Conservation (phyloP, 371 early-diverging fungal species). For the Parasitella parasitica region DNA sequence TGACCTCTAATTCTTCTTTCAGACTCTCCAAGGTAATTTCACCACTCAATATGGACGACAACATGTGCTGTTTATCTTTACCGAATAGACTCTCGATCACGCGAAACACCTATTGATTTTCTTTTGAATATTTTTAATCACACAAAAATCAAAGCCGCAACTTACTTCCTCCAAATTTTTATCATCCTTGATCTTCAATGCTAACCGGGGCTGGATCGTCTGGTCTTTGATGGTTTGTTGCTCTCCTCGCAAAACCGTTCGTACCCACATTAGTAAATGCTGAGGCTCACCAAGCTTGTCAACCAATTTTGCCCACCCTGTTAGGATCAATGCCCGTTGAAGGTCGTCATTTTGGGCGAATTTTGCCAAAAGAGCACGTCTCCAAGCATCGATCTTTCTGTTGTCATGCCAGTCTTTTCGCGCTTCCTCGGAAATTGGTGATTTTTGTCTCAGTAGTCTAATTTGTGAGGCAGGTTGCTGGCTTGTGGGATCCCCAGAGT, state of each 20-base stretch:
- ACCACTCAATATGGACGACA: slow-evolving; percentile 9
- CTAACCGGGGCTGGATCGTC: background rate
- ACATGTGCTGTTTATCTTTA: slow-evolving; percentile 21
- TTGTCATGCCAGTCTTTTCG: slow-evolving; percentile 16
- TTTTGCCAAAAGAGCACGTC: slow-evolving; percentile 30
- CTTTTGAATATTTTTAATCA: background rate
- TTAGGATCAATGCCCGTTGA: slow-evolving; percentile 26
- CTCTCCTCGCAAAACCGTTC: slow-evolving; percentile 27
- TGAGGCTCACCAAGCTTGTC: slow-evolving; percentile 10
- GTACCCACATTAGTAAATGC: slow-evolving; percentile 29
- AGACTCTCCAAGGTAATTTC: background rate
- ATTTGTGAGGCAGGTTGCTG: slow-evolving; percentile 13
- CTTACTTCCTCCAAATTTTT: slow-evolving; percentile 16
- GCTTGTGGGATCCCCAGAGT: slow-evolving; percentile 19
- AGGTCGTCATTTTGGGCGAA: slow-evolving; percentile 35
- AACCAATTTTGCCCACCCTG: slow-evolving; percentile 32
- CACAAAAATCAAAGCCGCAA: background rate
- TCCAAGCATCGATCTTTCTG: slow-evolving; percentile 11
- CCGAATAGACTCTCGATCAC: slow-evolving; percentile 27
- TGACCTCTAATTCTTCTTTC: background rate
- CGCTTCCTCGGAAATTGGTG: slow-evolving; percentile 6
- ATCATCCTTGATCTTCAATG: slow-evolving; percentile 13
- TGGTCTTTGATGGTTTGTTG: slow-evolving; percentile 3
- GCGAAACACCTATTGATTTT: slow-evolving; percentile 11
- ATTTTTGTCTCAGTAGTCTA: background rate